A percentile compares a stretch with the other conserved stretches of the same genome.
Conservation (phyloP, 192 early-diverging fungal species). For the Gryganskiella cystojenkinii region DNA sequence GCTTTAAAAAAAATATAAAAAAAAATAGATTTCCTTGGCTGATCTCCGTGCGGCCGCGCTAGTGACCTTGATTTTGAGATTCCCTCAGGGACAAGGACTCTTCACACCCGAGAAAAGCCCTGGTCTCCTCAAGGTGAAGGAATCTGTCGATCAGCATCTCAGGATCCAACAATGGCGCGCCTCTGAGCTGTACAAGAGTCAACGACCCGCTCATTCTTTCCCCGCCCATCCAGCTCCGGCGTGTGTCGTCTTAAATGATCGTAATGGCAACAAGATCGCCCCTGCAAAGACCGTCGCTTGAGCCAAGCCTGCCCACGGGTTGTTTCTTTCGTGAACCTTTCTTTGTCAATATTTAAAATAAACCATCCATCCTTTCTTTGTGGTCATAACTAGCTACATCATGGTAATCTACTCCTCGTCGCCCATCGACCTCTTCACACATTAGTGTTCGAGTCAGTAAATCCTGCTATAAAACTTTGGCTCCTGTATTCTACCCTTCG, state of each 20-base stretch:
- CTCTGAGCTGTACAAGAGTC: constrained; percentile 22
- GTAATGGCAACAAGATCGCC: constrained; percentile 21
- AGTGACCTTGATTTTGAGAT: constrained; percentile 7
- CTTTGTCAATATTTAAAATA: no score
- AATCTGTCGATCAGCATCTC: constrained; percentile 11
- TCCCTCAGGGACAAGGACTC: neutral
- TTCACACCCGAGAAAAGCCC: constrained; percentile 20
- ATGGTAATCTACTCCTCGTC: no score
- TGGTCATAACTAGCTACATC: no score
- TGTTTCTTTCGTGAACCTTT: no score
- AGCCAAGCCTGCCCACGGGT: no score
- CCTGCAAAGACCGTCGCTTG: no score
- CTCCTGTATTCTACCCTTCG: no score
- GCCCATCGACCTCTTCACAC: no score
- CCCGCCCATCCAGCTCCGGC: constrained; percentile 4
- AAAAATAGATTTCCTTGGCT: constrained; percentile 39
- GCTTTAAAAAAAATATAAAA: no score
- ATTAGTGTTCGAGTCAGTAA: no score
- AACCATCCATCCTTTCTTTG: no score
- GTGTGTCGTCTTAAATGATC: constrained; percentile 14
- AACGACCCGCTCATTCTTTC: constrained; percentile 2
- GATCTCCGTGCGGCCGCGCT: constrained; percentile 22
- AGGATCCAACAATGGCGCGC: constrained; percentile 32
- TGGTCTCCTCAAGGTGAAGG: constrained; percentile 31
- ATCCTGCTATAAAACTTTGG: no score